Evolutionary conservation across 495 filamentous ascomycete species (phyloP).

Genomic region (Penicillium paradoxum): DNA sequence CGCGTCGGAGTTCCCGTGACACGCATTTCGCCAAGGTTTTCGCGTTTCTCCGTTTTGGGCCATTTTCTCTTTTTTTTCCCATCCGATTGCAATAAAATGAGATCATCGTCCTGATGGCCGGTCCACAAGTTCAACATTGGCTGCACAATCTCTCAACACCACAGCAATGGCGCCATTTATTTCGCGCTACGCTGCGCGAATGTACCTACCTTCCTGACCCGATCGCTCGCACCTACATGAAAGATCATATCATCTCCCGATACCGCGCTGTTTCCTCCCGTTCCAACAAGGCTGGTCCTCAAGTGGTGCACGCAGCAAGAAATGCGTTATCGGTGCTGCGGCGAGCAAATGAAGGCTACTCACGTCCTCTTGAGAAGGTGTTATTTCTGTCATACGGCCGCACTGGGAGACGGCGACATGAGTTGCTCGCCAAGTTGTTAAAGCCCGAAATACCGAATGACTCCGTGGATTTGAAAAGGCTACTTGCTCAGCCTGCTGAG

Average conservation of each 20-base stretch:
- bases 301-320: slow-evolving; percentile 22
- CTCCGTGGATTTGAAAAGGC: slow-evolving; percentile 18
- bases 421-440: slow-evolving; percentile 52
- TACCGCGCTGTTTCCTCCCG: slow-evolving; percentile 39
- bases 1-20: slow-evolving; percentile 32
- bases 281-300: slow-evolving; percentile 1
- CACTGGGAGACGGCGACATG: slow-evolving; percentile 59
- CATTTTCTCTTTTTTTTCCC: slow-evolving; percentile 16
- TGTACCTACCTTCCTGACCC: slow-evolving; percentile 78
- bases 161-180: slow-evolving; percentile 54
- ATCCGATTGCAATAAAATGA: not conserved
- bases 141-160: slow-evolving; percentile 7
- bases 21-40: slow-evolving; percentile 25
- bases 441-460: slow-evolving; percentile 31
- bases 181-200: slow-evolving; percentile 78
- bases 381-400: slow-evolving; percentile 70
- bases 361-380: slow-evolving; percentile 56
- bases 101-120: slow-evolving; percentile 15
- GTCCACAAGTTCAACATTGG: slow-evolving; percentile 24
- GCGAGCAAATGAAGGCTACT: slow-evolving; percentile 62
- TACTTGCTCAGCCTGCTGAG: slow-evolving; percentile 11
- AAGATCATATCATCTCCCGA: slow-evolving; percentile 50
- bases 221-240: slow-evolving; percentile 56
- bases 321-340: slow-evolving; percentile 35
- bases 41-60: slow-evolving; percentile 27